phyloP scores from a whole-genome alignment of 179 eudicot species.

The Drosera spatulata region DNA sequence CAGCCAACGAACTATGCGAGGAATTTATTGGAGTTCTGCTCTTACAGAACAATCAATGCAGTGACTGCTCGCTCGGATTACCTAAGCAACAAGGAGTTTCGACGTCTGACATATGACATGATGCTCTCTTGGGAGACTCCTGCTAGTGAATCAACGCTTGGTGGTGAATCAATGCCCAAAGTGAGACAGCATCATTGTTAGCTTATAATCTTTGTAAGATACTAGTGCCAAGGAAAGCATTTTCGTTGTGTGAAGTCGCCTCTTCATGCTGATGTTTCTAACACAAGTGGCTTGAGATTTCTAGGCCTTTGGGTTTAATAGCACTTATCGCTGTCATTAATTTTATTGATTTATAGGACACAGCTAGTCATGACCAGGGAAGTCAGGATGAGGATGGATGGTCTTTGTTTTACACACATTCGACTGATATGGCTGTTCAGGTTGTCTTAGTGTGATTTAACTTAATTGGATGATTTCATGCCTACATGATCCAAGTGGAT shows the following conservation, averaged over 20 bases:
- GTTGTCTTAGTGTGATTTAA: conserved; percentile 22
- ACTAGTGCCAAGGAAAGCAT: conserved; percentile 8
- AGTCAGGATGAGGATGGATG: conserved; percentile 64
- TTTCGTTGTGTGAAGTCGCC: neutral
- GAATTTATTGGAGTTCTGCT: conserved; percentile 59
- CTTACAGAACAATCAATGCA: conserved; percentile 41
- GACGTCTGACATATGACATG: conserved; percentile 60
- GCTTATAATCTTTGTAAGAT: conserved; percentile 11
- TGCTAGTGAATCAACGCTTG: conserved; percentile 8
- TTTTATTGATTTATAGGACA: conserved; percentile 25
- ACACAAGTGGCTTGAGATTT: neutral
- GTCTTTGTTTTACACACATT: conserved; percentile 63
- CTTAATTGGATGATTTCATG: neutral
- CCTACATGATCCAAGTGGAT: neutral
- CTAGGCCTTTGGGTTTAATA: neutral
- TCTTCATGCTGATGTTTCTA: conserved; percentile 1
- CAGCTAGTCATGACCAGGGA: conserved; percentile 27
- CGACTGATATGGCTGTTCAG: conserved; percentile 72
- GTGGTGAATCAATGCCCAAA: conserved; percentile 16
- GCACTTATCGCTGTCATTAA: neutral
- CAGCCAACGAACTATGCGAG: conserved; percentile 37
- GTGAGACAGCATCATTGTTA: conserved; percentile 25
- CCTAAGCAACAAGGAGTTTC: conserved; percentile 56
- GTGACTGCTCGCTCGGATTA: conserved; percentile 37
- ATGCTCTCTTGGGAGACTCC: conserved; percentile 86